These are phyloP conservation scores for Paulownia fortunei DNA, from an alignment of 257 asterid genomes.

Conservation along the genomic window DNA sequence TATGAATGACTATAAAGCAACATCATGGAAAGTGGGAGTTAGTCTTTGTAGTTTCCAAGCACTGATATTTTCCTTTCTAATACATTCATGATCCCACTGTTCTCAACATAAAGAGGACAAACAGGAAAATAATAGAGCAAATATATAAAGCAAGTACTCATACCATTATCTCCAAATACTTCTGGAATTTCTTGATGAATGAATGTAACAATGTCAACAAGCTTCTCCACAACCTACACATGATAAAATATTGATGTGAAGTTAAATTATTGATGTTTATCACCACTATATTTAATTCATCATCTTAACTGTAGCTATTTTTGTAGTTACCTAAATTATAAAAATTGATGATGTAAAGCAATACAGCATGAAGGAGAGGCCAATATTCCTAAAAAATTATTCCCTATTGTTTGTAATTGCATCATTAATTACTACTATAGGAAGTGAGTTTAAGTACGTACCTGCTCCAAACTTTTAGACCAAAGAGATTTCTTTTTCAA, in stretches of 20 bases:
- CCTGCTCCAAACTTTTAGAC: constrained; percentile 98
- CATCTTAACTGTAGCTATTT: background rate
- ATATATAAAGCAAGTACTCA: constrained; percentile 9
- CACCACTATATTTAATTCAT: background rate
- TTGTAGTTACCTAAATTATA: background rate
- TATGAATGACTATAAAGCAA: background rate
- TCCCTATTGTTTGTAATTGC: background rate
- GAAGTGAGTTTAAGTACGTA: constrained; percentile 38
- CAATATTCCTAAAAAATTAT: background rate
- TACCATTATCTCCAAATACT: constrained; percentile 84
- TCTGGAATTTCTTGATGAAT: constrained; percentile 83
- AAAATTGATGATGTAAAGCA: background rate
- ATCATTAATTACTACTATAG: background rate
- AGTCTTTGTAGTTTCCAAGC: background rate
- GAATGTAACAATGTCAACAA: constrained; percentile 88
- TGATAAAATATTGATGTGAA: constrained; percentile 26
- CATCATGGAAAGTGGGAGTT: background rate
- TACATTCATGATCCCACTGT: background rate
- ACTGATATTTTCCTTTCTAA: background rate
- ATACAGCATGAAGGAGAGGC: background rate
- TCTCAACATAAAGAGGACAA: background rate
- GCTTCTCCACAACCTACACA: constrained; percentile 90
- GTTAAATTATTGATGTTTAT: constrained; percentile 20
- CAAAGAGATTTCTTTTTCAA: constrained; percentile 97
- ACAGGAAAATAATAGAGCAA: background rate